Conservation (phyloP, 768 basidiomycete genomes). For the Phylloporus scabripes region DNA sequence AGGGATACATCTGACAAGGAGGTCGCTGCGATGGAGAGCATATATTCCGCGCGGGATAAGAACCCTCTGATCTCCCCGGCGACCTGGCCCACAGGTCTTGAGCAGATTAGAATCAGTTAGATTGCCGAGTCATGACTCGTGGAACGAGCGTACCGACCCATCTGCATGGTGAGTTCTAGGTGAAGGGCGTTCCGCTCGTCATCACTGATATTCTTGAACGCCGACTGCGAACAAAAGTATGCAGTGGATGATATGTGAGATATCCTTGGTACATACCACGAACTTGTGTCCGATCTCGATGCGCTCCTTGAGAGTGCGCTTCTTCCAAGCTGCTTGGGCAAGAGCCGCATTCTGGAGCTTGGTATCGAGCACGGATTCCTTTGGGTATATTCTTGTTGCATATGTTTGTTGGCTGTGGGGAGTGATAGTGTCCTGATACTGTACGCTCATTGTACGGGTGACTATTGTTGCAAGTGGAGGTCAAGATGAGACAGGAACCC, state of each 20-base stretch:
- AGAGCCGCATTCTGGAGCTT: constrained; percentile 49
- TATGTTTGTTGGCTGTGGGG: constrained; percentile 71
- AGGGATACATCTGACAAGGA: constrained; percentile 72
- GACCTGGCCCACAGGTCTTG: constrained; percentile 72
- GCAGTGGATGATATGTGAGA: neutral
- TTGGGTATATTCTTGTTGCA: constrained; percentile 57
- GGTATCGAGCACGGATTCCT: constrained; percentile 52
- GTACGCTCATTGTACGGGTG: neutral
- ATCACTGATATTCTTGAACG: constrained; percentile 39
- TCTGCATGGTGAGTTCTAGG: constrained; percentile 77
- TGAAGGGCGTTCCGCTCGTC: constrained; percentile 50
- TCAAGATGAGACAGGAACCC: too few relatives aligned
- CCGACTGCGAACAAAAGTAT: constrained; percentile 32
- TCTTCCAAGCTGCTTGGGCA: constrained; percentile 74
- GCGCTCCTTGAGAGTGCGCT: constrained; percentile 52
- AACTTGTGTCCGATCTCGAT: constrained; percentile 69
- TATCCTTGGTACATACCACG: constrained; percentile 42
- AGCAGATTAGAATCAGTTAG: neutral
- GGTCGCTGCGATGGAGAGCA: constrained; percentile 77
- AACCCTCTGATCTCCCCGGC: constrained; percentile 78
- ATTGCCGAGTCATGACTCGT: neutral
- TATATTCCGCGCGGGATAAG: constrained; percentile 74
- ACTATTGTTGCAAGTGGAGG: too few relatives aligned
- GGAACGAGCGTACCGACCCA: constrained; percentile 68
- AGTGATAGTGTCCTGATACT: constrained; percentile 72